phyloP scores from a whole-genome alignment of 139 green algal genomes.

The Tetradesmus obliquus region DNA sequence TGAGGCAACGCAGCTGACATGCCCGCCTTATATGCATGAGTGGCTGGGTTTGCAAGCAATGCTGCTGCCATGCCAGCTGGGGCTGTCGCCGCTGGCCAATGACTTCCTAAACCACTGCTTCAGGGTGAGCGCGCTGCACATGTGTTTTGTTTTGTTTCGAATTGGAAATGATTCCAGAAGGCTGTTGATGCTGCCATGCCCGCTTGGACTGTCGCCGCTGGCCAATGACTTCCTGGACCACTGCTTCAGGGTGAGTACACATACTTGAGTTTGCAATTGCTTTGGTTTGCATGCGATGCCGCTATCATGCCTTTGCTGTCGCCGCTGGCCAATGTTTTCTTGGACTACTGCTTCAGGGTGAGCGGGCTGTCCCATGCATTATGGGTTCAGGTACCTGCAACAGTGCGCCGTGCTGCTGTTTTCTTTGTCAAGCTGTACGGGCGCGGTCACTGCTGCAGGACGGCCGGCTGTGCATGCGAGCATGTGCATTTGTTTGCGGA shows the following conservation, averaged over 20 bases:
- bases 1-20: neutral
- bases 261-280: too few relatives aligned
- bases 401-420: too few relatives aligned
- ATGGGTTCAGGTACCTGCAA: too few relatives aligned
- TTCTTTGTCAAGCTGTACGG: too few relatives aligned
- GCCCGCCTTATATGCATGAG: neutral
- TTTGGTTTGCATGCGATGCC: neutral
- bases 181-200: constrained; percentile 66
- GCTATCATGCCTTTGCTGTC: neutral
- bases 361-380: too few relatives aligned
- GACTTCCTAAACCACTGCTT: constrained; percentile 88
- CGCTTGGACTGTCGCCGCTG: constrained; percentile 70
- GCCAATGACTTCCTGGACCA: constrained; percentile 87
- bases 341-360: too few relatives aligned
- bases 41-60: neutral
- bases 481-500: too few relatives aligned
- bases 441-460: too few relatives aligned
- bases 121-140: constrained; percentile 3
- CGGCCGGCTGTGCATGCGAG: too few relatives aligned
- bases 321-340: neutral
- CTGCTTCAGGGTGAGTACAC: constrained; percentile 50
- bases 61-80: constrained; percentile 72
- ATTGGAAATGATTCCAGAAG: neutral
- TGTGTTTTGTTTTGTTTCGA: neutral
- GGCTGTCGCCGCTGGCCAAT: constrained; percentile 70